Base-by-base conservation (phyloP, 2,329 filamentous ascomycete species). In the Aspergillus ibericus region DNA sequence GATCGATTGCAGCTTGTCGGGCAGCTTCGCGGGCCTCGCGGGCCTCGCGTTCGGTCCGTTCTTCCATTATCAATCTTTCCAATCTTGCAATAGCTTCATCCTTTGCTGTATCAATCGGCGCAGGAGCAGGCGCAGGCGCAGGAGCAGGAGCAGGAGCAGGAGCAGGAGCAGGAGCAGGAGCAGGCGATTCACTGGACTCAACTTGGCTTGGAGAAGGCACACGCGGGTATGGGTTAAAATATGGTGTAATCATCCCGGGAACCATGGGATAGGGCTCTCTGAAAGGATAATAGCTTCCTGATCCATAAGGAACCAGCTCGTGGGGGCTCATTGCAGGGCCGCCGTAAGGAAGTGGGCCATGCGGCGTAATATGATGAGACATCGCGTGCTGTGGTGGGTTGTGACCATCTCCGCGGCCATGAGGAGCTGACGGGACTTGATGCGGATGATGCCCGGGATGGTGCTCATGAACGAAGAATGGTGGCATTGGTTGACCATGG, bases 1-100 rank as follows among this genome's bases (percentile, higher is more conserved):
- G 83, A 61, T 82, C 82, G 49, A 82, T 77, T 9, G 75, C 75
- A 59, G 78, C 79, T 63, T 77, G 63, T 15, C 69, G 66, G 16
- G 72, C 72, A 22, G 73, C 74, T 62, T 78, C 77, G 46, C 74
- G 66, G 5, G 68, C 69, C 51, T 75, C 73, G 34, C 68, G 70
- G 29, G 70, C 72, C 59, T 78, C 76, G 34, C 76, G 72, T 18
- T 79, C 77, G 10, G 63, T 70, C 49, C 75, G 73, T 58, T 80
- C 76, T 15, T 80, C 77, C 53, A 78, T 56, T 46, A 83, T 80
- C 58, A 90, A 73, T 65, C 88, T 82, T 61, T 84, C 81, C 61
- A 88, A 82, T 57, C 88, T 81, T n/a, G 79, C 78, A 61, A 88
- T 85, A 56, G 88, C 80, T 59, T 83, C 81, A 47, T 80, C 78